Percentiles rank a stretch among this genome's conserved stretches.
phyloP scores from a whole-genome alignment of 2,329 filamentous ascomycete genomes.

The Trichoderma atrobrunneum region DNA sequence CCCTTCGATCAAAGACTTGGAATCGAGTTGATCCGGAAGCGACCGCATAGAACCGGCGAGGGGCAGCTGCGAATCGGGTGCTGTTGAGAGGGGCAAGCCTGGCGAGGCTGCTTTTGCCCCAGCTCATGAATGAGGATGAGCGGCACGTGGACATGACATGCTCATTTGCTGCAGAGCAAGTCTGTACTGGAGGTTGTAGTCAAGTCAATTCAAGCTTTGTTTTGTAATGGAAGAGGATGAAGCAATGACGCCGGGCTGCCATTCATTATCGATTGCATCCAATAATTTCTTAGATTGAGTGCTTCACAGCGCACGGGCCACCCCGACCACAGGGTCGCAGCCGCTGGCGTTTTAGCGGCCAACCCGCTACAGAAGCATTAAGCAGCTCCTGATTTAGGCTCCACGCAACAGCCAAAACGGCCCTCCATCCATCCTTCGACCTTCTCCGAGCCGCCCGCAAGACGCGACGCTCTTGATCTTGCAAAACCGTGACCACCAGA shows the following conservation, averaged over 20 bases:
- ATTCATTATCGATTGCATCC: neutral
- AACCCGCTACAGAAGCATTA: conserved; percentile 1
- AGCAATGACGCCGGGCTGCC: neutral
- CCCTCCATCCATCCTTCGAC: neutral
- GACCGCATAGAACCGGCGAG: conserved; percentile 68
- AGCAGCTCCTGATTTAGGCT: conserved; percentile 5
- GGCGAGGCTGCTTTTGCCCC: conserved; percentile 24
- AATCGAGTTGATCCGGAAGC: conserved; percentile 73
- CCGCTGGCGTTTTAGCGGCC: neutral
- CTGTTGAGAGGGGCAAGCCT: conserved; percentile 23
- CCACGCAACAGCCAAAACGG: neutral
- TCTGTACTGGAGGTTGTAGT: conserved; percentile 1
- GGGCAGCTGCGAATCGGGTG: conserved; percentile 21
- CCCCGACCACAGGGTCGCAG: conserved; percentile 10
- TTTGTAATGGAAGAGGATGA: neutral
- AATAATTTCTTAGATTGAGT: neutral
- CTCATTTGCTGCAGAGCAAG: conserved; percentile 19
- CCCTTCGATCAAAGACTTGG: conserved; percentile 85
- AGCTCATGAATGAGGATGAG: conserved; percentile 27
- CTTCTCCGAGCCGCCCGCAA: conserved; percentile 13
- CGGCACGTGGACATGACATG: conserved; percentile 34
- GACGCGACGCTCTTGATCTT: conserved; percentile 14
- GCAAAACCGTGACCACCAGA: conserved; percentile 1
- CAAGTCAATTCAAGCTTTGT: neutral
- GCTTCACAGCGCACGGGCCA: conserved; percentile 19